Base-by-base conservation (phyloP, 2,329 filamentous ascomycete species). In the Pezicula neosporulosa region DNA sequence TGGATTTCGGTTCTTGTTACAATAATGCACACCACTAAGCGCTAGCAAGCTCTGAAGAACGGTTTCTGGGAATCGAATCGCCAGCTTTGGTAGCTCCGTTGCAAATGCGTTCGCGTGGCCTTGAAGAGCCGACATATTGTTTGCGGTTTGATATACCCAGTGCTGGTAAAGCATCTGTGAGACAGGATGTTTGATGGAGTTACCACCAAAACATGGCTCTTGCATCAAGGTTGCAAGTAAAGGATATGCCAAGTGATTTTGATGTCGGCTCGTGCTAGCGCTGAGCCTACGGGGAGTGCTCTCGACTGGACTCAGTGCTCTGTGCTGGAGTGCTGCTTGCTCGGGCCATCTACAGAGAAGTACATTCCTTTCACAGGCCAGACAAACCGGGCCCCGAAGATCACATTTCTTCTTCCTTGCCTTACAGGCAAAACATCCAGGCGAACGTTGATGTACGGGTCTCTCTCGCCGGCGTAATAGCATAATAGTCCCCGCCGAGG, bases 381-480 rank as follows among this genome's bases (percentile, higher is more conserved):
- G 2, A 19, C 44, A 46, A 12, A 21, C 19, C 15, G 44, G 44
- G 8, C 6, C 13, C 33, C 44, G 24, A 16, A 16, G 24, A 33
- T 46, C 44, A 18, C 44, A 46, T 35, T 46, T 46, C 28, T 46
- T 46, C 33, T 46, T 46, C 6, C 44, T n/a, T 19, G 18, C 10
- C 18, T 42, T 42, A 18, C 38, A 42, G 10, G 38, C 15, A n/a
- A 42, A 42, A 18, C 38, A 42, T 3, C 38, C 38, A 12, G 15
- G 10, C 10, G 13, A 16, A 4, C 15, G 38, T 42, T 42, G 13
- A 21, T 21, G 21, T 21, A 21, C 21, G 21, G 21, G 21, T 21
- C 21, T 21, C 5, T 21, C 21, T 5, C 5, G 21, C 21, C 21
- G 21, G 5, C 21, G 21, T 21, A 5, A 5, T 21, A 21, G 21